Evolutionary conservation across 257 asterid genomes (phyloP).

Genomic region (Mitragyna speciosa): DNA sequence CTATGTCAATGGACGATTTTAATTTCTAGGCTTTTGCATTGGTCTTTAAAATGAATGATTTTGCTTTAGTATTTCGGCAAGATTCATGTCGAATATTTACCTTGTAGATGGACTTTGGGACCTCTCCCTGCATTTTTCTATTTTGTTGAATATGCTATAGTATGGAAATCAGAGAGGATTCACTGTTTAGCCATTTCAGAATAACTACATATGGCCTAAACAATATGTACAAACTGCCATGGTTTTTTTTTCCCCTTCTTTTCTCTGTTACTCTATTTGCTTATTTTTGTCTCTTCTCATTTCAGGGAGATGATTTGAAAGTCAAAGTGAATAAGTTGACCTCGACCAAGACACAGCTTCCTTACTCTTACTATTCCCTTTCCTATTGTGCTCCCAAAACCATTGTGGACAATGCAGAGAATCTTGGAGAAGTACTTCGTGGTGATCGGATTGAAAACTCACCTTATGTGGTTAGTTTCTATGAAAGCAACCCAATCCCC

Average conservation of each 20-base stretch:
- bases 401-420: conserved; percentile 47
- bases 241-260: too few relatives aligned
- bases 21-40: neutral
- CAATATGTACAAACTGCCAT: neutral
- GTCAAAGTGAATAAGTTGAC: conserved; percentile 55
- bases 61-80: neutral
- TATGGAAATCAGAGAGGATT: neutral
- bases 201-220: neutral
- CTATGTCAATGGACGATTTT: neutral
- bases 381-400: conserved; percentile 37
- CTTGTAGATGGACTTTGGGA: neutral
- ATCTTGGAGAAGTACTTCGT: conserved; percentile 49
- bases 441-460: conserved; percentile 57
- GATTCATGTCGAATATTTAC: neutral
- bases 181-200: neutral
- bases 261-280: neutral
- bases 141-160: neutral
- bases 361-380: conserved; percentile 42
- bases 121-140: neutral
- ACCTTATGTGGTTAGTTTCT: conserved; percentile 30
- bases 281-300: neutral
- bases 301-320: conserved; percentile 45
- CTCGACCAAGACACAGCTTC: conserved; percentile 43
- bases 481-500: neutral
- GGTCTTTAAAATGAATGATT: neutral